Evolutionary conservation across 2,329 filamentous ascomycete genomes (phyloP).

Genomic region (Daldinia sp.): DNA sequence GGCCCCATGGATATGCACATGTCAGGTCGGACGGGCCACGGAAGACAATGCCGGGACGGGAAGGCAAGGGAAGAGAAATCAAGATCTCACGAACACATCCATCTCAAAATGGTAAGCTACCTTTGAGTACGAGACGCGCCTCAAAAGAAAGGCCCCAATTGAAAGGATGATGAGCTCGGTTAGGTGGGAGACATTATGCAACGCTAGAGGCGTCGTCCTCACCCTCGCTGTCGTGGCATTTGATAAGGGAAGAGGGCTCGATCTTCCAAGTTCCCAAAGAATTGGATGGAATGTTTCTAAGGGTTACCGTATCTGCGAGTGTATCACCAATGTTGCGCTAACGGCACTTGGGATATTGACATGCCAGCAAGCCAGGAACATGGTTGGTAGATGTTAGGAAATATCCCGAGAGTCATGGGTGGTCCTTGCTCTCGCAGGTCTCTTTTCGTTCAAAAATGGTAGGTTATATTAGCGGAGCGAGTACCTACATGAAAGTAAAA

Average conservation of each 20-base stretch:
- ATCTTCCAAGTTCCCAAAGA: constrained; percentile 23
- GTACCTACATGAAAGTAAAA: background rate
- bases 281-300: constrained; percentile 31
- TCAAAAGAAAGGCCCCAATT: constrained; percentile 10
- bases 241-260: background rate
- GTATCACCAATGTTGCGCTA: constrained; percentile 29
- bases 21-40: constrained; percentile 30
- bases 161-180: constrained; percentile 11
- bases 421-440: constrained; percentile 16
- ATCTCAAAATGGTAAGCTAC: constrained; percentile 23
- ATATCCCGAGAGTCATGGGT: constrained; percentile 28
- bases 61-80: constrained; percentile 22
- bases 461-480: background rate
- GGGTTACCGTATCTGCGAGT: constrained; percentile 20
- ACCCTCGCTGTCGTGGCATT: constrained; percentile 29
- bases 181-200: constrained; percentile 26
- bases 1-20: constrained; percentile 32
- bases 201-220: constrained; percentile 29
- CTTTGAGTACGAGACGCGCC: constrained; percentile 9
- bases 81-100: constrained; percentile 34
- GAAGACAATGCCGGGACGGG: constrained; percentile 30
- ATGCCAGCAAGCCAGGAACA: constrained; percentile 31
- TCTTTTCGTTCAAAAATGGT: too few relatives aligned
- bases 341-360: constrained; percentile 30
- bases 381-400: constrained; percentile 30